A percentile compares a stretch with the other conserved stretches of the same genome.
Conservation (phyloP, 495 filamentous ascomycete genomes). For the Aspergillus diversus region DNA sequence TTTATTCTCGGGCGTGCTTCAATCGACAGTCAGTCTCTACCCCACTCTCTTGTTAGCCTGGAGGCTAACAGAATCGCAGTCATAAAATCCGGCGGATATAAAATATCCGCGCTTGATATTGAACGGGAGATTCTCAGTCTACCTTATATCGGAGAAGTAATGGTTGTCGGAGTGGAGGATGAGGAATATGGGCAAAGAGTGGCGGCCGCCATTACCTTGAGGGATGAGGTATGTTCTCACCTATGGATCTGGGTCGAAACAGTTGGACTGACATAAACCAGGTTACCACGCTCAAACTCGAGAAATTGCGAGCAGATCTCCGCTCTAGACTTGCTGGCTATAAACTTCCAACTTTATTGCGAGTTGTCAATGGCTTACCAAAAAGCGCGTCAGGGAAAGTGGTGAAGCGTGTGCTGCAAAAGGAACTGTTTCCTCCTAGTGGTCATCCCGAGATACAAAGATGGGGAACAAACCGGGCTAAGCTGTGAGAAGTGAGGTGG, state of each 20-base stretch:
- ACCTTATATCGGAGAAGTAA: constrained; percentile 45
- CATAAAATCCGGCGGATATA: constrained; percentile 51
- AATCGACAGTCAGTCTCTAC: constrained; percentile 30
- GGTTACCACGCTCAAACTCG: neutral
- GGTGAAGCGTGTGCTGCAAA: neutral
- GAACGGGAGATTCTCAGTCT: constrained; percentile 45
- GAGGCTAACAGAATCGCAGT: constrained; percentile 2
- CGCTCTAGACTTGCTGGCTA: neutral
- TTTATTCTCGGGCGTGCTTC: constrained; percentile 52
- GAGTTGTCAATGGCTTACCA: neutral
- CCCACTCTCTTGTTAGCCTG: no score
- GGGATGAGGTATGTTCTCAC: neutral
- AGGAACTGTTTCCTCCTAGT: neutral
- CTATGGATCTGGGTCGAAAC: no score
- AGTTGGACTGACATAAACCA: no score
- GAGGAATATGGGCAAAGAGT: constrained; percentile 53
- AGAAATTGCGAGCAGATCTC: neutral
- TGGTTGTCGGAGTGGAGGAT: constrained; percentile 50
- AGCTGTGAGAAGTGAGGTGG: no score
- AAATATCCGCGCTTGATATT: constrained; percentile 50
- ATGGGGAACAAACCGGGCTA: no score
- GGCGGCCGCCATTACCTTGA: constrained; percentile 44
- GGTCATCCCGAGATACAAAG: no score
- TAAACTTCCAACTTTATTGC: neutral
- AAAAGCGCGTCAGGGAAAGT: neutral